Percentiles rank a stretch among this genome's conserved stretches.
phyloP scores from a whole-genome alignment of 345 rosid species.

The Brassica cretica region DNA sequence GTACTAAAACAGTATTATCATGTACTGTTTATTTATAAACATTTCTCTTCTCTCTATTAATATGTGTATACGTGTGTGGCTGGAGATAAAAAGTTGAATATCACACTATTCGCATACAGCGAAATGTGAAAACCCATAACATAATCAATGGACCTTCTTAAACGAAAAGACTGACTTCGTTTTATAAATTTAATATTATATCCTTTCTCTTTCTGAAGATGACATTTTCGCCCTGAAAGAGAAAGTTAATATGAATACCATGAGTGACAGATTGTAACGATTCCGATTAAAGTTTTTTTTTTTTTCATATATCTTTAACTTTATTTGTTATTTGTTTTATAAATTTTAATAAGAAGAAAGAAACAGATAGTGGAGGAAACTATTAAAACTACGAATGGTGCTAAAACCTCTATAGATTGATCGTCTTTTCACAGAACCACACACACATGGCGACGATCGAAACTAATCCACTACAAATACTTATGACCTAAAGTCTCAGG shows the following conservation, averaged over 20 bases:
- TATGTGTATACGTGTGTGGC: constrained; percentile 26
- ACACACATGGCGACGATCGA: background rate
- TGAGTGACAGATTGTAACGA: constrained; percentile 28
- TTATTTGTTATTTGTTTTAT: background rate
- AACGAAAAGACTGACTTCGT: constrained; percentile 37
- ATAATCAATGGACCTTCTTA: constrained; percentile 31
- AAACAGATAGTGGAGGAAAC: constrained; percentile 36
- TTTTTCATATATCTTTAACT: background rate
- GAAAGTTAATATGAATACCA: background rate
- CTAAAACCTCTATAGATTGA: constrained; percentile 16
- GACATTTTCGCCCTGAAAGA: constrained; percentile 13
- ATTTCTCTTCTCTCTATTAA: background rate
- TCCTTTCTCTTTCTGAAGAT: constrained; percentile 15
- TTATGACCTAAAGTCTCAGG: constrained; percentile 38
- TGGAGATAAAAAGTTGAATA: constrained; percentile 16
- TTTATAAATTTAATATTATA: constrained; percentile 3
- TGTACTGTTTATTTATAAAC: background rate
- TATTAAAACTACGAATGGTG: constrained; percentile 28
- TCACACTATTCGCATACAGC: constrained; percentile 16
- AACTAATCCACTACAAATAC: background rate
- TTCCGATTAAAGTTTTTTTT: background rate
- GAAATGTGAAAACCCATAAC: constrained; percentile 31
- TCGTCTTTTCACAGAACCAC: constrained; percentile 1
- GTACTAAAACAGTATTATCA: background rate
- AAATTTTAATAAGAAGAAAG: constrained; percentile 2